These are phyloP conservation scores for Paramecium sonneborni DNA, from an alignment of 73 alveolate species.

Conservation along the genomic window DNA sequence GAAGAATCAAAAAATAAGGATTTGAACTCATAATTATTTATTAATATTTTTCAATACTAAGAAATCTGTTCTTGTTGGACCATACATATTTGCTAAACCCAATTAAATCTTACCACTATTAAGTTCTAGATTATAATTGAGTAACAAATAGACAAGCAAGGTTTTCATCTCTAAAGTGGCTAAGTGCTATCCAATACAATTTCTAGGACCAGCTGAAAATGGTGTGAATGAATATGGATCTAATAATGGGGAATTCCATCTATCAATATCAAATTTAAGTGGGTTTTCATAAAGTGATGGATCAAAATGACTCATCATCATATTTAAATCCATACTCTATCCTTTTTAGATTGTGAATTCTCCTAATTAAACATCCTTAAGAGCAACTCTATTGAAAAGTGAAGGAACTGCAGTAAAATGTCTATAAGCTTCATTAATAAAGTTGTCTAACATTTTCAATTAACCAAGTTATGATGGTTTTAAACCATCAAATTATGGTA, in stretches of 20 bases:
- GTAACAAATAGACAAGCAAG: not conserved
- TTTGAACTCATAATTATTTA: constrained; percentile 15
- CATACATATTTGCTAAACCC: constrained; percentile 39
- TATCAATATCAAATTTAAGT: constrained; percentile 44
- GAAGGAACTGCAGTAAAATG: constrained; percentile 23
- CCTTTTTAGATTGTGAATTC: constrained; percentile 20
- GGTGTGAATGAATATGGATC: constrained; percentile 29
- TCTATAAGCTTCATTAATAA: constrained; percentile 15
- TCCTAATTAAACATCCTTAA: constrained; percentile 28
- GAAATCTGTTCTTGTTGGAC: constrained; percentile 45
- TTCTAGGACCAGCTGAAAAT: constrained; percentile 60
- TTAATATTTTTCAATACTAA: constrained; percentile 40
- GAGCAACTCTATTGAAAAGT: constrained; percentile 14
- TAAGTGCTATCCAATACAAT: constrained; percentile 60
- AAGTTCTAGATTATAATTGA: not conserved
- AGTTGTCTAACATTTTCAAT: not conserved
- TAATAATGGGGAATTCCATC: not conserved
- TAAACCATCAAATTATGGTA: constrained; percentile 1
- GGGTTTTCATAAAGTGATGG: not conserved
- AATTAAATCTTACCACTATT: not conserved
- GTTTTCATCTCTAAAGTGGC: constrained; percentile 47
- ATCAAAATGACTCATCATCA: constrained; percentile 32
- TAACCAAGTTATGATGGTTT: not conserved
- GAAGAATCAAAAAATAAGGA: constrained; percentile 24
- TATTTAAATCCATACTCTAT: constrained; percentile 31